Evolutionary conservation across 805 yeast genomes (phyloP), one percentile per base, ranked within the genome.

Genomic region (Lipomyces starkeyi): DNA sequence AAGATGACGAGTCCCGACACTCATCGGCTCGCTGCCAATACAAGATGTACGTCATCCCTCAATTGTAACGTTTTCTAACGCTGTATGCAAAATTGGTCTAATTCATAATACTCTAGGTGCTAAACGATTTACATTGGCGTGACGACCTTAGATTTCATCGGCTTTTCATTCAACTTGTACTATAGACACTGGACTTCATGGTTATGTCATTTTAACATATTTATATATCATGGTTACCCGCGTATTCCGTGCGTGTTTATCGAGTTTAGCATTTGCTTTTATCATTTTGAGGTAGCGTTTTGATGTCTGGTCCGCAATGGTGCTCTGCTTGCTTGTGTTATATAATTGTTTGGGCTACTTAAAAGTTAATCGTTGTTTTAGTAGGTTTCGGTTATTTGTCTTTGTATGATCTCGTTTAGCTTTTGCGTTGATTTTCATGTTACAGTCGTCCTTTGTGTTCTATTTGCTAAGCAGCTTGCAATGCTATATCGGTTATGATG

Each of bases 1-100:
- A 78, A 57, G 81, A 79, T 2, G 64, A 63, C 9, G 66, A 55
- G n/a, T 43, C 54, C n/a, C 43, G 62, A 17, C 43, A 59, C 27
- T 29, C 59, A 3, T 40, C 58, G 7, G 72, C 66, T 3, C 37
- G 29, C 29, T 57, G 63, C 58, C 60, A 69, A n/a, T 70, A 61
- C 64, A 53, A 61, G 17, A 70, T 70, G 73, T 70, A 65, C 54
- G 64, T 59, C 9, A n/a, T n/a, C 1, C 49, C 8, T n/a, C 22
- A 8, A 8, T 43, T 3, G 22, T 43, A n/a, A 6, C 9, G 9
- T 43, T n/a, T 43, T 7, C 3, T 17, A 43, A 29, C 32, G 32
- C 7, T 27, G 29, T 27, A 27, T 27, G 29, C 4, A 27, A 35
- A 27, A 3, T 27, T 27, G 32, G 20, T 17, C 9, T 43, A 43